These are phyloP conservation scores for Ilyonectria mors-panacis DNA, from an alignment of 2,329 filamentous ascomycete species.

Conservation along the genomic window DNA sequence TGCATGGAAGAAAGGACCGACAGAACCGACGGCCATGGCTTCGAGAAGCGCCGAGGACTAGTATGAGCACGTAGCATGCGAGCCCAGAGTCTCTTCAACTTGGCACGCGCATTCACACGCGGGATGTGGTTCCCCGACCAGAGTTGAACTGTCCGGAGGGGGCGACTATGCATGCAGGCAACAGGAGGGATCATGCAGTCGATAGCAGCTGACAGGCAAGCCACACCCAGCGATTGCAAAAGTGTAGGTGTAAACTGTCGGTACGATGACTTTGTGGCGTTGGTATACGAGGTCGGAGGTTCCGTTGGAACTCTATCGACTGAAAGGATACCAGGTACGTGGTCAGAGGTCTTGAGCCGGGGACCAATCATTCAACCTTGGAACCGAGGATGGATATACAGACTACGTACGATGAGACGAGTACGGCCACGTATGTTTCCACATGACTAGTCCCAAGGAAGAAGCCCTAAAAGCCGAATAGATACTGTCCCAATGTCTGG, in stretches of 20 bases:
- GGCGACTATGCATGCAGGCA: not conserved
- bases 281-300: conserved; percentile 30
- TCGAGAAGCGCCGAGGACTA: not conserved
- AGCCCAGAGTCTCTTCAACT: not conserved
- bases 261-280: conserved; percentile 37
- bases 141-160: not conserved
- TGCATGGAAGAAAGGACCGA: not conserved
- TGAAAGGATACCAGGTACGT: not conserved
- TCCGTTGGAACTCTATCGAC: conserved; percentile 25
- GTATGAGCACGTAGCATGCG: not conserved
- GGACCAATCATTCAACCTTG: no score
- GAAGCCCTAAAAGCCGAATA: not conserved
- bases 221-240: conserved; percentile 30
- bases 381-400: no score
- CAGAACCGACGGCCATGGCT: not conserved
- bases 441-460: not conserved
- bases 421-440: not conserved
- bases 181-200: not conserved
- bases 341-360: no score
- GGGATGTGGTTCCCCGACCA: not conserved
- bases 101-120: not conserved
- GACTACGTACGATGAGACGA: no score
- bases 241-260: conserved; percentile 4
- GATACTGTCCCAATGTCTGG: no score
- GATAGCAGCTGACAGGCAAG: conserved; percentile 22